phyloP scores from a whole-genome alignment of 2,329 filamentous ascomycete genomes.

The Xylariaceae sp. region DNA sequence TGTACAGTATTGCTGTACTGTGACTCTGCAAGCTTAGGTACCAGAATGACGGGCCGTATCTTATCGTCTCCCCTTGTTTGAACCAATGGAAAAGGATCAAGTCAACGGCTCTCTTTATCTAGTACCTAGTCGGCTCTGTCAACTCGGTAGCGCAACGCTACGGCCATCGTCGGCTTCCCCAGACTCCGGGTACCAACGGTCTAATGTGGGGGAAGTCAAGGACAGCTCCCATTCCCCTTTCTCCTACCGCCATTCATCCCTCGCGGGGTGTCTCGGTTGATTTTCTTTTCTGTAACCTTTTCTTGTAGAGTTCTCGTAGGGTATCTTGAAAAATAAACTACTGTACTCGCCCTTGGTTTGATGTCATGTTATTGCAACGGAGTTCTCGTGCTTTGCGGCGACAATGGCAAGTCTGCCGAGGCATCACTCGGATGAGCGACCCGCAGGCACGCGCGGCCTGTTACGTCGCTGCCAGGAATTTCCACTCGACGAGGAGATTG shows the following conservation, averaged over 20 bases:
- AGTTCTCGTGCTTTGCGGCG: slow-evolving; percentile 45
- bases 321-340: too few species aligned
- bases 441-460: slow-evolving; percentile 24
- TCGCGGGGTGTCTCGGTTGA: slow-evolving; percentile 6
- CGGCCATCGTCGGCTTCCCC: slow-evolving; percentile 26
- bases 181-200: slow-evolving; percentile 25
- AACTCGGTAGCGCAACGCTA: slow-evolving; percentile 1
- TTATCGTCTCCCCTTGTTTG: too few species aligned
- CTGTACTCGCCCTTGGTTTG: too few species aligned
- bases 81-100: too few species aligned
- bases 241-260: slow-evolving; percentile 6
- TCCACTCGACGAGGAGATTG: slow-evolving; percentile 45
- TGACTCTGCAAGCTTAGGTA: neutral
- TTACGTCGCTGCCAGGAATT: slow-evolving; percentile 36
- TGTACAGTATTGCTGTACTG: neutral
- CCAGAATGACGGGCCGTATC: too few species aligned
- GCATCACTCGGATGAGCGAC: slow-evolving; percentile 33
- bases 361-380: slow-evolving; percentile 53
- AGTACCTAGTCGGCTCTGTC: slow-evolving; percentile 4
- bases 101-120: too few species aligned
- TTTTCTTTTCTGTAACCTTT: slow-evolving; percentile 5
- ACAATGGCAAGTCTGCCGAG: slow-evolving; percentile 45
- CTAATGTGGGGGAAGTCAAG: slow-evolving; percentile 22
- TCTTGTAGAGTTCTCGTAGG: too few species aligned
- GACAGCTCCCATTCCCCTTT: slow-evolving; percentile 6